These are phyloP conservation scores for Pyrenophora seminiperda DNA, from an alignment of 2,329 filamentous ascomycete species.

Conservation along the genomic window DNA sequence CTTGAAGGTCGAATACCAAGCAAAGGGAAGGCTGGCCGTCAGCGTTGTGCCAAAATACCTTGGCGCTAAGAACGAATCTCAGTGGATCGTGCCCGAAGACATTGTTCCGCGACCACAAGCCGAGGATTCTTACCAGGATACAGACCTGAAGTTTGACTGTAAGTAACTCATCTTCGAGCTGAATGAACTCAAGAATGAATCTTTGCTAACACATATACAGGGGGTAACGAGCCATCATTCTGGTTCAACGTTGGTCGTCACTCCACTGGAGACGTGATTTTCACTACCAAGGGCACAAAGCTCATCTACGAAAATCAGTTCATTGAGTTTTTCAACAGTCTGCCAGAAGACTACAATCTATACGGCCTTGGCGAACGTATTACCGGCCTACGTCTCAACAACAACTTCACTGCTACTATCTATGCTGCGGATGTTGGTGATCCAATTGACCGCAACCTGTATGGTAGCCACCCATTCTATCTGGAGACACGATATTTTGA, in stretches of 20 bases:
- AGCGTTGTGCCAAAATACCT: constrained; percentile 71
- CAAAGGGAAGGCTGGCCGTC: constrained; percentile 68
- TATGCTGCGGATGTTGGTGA: constrained; percentile 72
- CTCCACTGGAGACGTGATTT: constrained; percentile 69
- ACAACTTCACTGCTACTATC: constrained; percentile 71
- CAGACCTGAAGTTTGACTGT: constrained; percentile 56
- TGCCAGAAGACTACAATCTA: constrained; percentile 74
- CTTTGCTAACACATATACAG: constrained; percentile 31
- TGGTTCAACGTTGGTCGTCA: constrained; percentile 61
- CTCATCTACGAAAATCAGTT: constrained; percentile 79
- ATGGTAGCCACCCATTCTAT: constrained; percentile 79
- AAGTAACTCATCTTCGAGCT: neutral
- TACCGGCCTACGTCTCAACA: constrained; percentile 71
- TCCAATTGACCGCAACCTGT: constrained; percentile 69
- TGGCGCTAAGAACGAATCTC: constrained; percentile 64
- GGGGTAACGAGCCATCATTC: constrained; percentile 64
- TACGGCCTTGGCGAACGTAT: constrained; percentile 78
- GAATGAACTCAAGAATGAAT: neutral
- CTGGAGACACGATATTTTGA: constrained; percentile 78
- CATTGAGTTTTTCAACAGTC: constrained; percentile 69
- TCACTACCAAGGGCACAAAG: constrained; percentile 66
- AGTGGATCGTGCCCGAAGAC: constrained; percentile 69
- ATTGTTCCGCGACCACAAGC: constrained; percentile 63
- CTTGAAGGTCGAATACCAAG: constrained; percentile 71
- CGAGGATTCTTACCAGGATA: constrained; percentile 48